Percentiles rank a stretch among this genome's conserved stretches.
Conservation (phyloP, 768 basidiomycete genomes). For the Tricholoma furcatifolium region DNA sequence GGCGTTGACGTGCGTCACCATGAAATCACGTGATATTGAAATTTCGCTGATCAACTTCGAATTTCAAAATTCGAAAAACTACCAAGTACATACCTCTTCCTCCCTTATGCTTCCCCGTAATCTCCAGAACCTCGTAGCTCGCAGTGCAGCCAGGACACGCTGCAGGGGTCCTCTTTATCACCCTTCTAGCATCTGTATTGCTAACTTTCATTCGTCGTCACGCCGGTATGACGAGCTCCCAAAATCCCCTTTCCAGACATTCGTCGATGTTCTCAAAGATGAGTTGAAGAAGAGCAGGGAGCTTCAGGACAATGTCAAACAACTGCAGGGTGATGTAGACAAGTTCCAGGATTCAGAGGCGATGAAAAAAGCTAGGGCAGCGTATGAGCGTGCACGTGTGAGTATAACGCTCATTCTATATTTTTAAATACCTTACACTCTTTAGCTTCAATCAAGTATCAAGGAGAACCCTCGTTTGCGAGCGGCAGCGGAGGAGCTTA, state of each 20-base stretch:
- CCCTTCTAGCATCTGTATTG: slow-evolving; percentile 14
- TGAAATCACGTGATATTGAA: too few species aligned
- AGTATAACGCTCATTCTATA: slow-evolving; percentile 25
- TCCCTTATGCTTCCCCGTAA: slow-evolving; percentile 44
- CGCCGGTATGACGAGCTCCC: slow-evolving; percentile 62
- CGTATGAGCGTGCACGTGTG: slow-evolving; percentile 94
- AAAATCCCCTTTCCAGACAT: slow-evolving; percentile 94
- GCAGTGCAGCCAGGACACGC: slow-evolving; percentile 31
- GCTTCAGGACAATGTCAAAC: slow-evolving; percentile 94
- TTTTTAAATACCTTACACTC: slow-evolving; percentile 6
- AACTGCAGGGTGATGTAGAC: slow-evolving; percentile 96
- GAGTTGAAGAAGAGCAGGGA: slow-evolving; percentile 94
- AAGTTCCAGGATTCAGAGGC: slow-evolving; percentile 97
- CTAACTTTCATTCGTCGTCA: slow-evolving; percentile 66
- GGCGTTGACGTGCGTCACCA: too few species aligned
- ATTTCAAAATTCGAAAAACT: too few species aligned
- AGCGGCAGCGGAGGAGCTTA: slow-evolving; percentile 91
- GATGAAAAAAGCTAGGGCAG: slow-evolving; percentile 87
- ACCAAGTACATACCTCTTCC: too few species aligned
- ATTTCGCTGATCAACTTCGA: too few species aligned
- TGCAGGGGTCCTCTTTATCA: slow-evolving; percentile 22
- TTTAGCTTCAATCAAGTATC: slow-evolving; percentile 86
- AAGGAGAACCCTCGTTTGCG: slow-evolving; percentile 93
- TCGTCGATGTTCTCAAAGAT: slow-evolving; percentile 90
- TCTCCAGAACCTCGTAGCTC: slow-evolving; percentile 37